Conservation (phyloP, 768 basidiomycete genomes). For the Mycena albidolilacea region DNA sequence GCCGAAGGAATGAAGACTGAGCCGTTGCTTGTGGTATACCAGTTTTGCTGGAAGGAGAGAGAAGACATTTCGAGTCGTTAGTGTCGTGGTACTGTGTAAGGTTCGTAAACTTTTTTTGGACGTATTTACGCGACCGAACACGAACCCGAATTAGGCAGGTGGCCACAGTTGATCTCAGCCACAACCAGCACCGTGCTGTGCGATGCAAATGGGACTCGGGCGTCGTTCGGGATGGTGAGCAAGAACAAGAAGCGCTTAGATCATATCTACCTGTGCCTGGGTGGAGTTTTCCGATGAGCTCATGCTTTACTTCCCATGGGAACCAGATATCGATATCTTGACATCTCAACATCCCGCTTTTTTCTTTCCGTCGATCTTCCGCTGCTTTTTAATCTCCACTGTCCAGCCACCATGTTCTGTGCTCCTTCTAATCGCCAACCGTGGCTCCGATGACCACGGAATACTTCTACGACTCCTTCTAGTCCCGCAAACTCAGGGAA, state of each 20-base stretch:
- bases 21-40: constrained; percentile 39
- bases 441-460: not conserved
- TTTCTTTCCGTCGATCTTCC: not conserved
- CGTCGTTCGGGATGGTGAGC: not conserved
- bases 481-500: not conserved
- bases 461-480: not conserved
- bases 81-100: constrained; percentile 1
- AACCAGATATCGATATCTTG: not conserved
- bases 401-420: not conserved
- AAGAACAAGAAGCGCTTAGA: constrained; percentile 9
- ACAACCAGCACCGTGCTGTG: not conserved
- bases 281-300: constrained; percentile 1
- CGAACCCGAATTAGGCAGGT: constrained; percentile 21
- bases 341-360: not conserved
- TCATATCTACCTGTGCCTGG: not conserved
- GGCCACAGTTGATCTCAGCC: not conserved
- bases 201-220: not conserved
- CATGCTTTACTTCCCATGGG: constrained; percentile 15
- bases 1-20: constrained; percentile 36
- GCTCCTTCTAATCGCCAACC: not conserved
- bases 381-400: not conserved
- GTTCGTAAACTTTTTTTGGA: constrained; percentile 4
- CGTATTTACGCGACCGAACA: not conserved
- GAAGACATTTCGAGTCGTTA: constrained; percentile 6
- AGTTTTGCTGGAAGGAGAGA: constrained; percentile 28